These are phyloP conservation scores for Umbelopsis isabellina DNA, from an alignment of 192 early-diverging fungal species.

Conservation along the genomic window DNA sequence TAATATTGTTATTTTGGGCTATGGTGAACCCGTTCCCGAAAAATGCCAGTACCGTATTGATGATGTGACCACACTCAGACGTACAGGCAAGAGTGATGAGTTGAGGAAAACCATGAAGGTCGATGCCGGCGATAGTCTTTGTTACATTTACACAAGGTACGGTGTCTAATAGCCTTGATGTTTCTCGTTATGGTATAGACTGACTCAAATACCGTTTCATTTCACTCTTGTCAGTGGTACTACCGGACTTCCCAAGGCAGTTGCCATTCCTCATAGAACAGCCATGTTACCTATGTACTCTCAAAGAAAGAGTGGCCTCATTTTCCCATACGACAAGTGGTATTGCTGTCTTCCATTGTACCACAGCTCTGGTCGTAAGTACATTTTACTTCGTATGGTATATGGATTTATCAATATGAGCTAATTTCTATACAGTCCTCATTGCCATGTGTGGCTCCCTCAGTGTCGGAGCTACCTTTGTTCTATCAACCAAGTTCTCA, in stretches of 20 bases:
- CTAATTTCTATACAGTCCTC: neutral
- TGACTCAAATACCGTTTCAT: neutral
- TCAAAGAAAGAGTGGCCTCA: neutral
- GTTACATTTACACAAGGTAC: conserved; percentile 18
- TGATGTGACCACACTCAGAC: neutral
- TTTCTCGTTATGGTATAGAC: neutral
- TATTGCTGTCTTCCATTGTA: conserved; percentile 22
- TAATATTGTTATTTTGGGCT: neutral
- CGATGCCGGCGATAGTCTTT: neutral
- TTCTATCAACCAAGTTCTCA: conserved; percentile 10
- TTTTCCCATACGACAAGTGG: neutral
- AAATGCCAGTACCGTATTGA: neutral
- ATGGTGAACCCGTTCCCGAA: neutral
- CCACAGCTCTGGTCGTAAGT: conserved; percentile 9
- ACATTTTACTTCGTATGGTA: neutral
- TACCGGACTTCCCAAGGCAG: conserved; percentile 10
- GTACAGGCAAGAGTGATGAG: conserved; percentile 2
- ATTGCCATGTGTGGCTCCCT: conserved; percentile 5
- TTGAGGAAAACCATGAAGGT: conserved; percentile 2
- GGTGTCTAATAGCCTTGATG: too few relatives aligned
- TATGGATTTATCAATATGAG: neutral
- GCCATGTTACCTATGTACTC: neutral
- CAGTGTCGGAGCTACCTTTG: neutral
- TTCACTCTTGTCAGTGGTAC: neutral
- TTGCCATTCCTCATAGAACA: conserved; percentile 10